These are phyloP conservation scores for Galeopsis tetrahit DNA, from an alignment of 257 asterid species.

Conservation along the genomic window DNA sequence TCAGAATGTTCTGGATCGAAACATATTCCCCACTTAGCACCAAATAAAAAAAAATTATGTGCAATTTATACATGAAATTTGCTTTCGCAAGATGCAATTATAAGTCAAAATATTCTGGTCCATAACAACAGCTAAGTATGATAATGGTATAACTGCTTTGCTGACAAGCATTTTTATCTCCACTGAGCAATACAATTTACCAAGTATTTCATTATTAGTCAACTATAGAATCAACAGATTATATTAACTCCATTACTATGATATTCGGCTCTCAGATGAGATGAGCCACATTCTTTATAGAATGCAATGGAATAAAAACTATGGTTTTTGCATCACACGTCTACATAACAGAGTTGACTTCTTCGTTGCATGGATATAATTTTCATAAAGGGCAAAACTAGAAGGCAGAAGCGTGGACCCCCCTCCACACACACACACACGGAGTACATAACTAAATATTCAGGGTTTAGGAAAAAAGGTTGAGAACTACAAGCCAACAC, in stretches of 20 bases:
- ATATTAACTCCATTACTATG: background rate
- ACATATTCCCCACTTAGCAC: background rate
- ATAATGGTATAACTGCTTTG: constrained; percentile 13
- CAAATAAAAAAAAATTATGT: background rate
- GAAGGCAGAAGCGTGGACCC: background rate
- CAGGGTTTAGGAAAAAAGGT: constrained; percentile 12
- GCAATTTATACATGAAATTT: constrained; percentile 12
- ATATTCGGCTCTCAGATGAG: constrained; percentile 18
- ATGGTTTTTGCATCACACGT: background rate
- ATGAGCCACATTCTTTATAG: constrained; percentile 3
- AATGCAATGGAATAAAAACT: background rate
- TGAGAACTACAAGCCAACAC: constrained; percentile 38
- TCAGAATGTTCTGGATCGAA: constrained; percentile 11
- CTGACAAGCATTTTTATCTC: background rate
- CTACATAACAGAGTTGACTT: background rate
- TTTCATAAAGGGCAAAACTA: constrained; percentile 5
- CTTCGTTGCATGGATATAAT: too few relatives aligned
- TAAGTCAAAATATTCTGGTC: background rate
- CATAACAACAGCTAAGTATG: background rate
- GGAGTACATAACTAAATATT: background rate
- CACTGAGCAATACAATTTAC: background rate
- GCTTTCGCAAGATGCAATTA: background rate
- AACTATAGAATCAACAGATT: background rate
- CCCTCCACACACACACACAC: too few relatives aligned
- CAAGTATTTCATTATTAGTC: background rate